Conservation (phyloP, 257 asterid genomes). For the Solanum chilense region DNA sequence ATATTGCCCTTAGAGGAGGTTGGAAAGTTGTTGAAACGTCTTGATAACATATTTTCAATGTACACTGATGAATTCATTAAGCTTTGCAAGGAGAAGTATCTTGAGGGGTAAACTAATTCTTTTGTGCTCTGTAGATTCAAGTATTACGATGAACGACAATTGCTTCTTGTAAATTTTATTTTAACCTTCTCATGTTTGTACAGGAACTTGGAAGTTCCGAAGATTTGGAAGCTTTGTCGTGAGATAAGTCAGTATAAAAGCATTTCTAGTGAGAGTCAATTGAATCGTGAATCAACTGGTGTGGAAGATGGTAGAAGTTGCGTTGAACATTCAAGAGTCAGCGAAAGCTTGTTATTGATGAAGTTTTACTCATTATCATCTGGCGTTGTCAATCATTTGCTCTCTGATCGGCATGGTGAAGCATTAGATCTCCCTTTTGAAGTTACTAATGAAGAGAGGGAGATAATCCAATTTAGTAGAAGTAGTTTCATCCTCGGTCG, state of each 20-base stretch:
- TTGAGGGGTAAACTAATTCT: conserved; percentile 32
- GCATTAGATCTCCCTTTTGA: conserved; percentile 59
- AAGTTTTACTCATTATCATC: conserved; percentile 52
- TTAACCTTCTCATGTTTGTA: neutral
- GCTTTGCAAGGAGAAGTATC: conserved; percentile 30
- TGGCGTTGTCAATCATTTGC: conserved; percentile 42
- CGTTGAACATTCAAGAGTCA: conserved; percentile 51
- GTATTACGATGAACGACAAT: neutral
- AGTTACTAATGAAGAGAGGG: conserved; percentile 55
- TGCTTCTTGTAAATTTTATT: neutral
- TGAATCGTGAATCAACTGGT: conserved; percentile 6
- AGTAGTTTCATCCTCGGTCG: conserved; percentile 61
- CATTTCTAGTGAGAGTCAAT: neutral
- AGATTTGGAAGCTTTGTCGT: conserved; percentile 27
- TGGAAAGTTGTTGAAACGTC: conserved; percentile 29
- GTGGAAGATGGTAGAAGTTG: conserved; percentile 14
- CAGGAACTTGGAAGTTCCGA: conserved; percentile 54
- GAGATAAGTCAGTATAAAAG: conserved; percentile 28
- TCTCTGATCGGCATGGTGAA: conserved; percentile 26
- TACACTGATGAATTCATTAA: conserved; percentile 37
- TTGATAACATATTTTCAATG: conserved; percentile 38
- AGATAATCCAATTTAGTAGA: conserved; percentile 30
- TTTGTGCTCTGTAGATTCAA: neutral
- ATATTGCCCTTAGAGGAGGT: conserved; percentile 34
- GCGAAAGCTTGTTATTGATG: conserved; percentile 54